A percentile compares a stretch with the other conserved stretches of the same genome.
Evolutionary conservation across 2,329 filamentous ascomycete species (phyloP).

Genomic region (Paraconiothyrium sp.): DNA sequence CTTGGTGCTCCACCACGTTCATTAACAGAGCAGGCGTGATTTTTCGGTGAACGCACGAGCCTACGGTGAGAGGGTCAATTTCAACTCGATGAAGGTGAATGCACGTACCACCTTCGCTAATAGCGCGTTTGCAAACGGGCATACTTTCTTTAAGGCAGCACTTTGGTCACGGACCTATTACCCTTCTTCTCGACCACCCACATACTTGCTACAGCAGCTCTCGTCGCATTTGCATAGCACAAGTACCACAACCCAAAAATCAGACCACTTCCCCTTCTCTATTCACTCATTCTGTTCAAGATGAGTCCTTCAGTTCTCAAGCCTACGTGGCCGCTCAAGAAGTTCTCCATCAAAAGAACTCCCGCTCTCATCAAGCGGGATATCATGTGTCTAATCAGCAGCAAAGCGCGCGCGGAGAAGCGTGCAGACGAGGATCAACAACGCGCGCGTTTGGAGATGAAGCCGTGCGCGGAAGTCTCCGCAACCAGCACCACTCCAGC

Average conservation of each 20-base stretch:
- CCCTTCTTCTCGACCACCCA: background rate
- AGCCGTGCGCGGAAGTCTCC: background rate
- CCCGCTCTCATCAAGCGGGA: constrained; percentile 3
- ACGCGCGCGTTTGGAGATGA: constrained; percentile 1
- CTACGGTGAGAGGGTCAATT: background rate
- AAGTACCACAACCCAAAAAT: background rate
- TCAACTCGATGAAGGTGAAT: background rate
- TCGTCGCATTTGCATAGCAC: background rate
- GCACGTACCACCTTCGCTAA: background rate
- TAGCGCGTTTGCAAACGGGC: background rate
- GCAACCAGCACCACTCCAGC: background rate
- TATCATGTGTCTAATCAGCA: background rate
- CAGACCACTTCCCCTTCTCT: background rate
- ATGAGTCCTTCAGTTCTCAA: background rate
- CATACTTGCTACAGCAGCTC: background rate
- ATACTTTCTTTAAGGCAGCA: background rate
- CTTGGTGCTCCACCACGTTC: background rate
- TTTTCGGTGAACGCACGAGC: background rate
- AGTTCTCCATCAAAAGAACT: background rate
- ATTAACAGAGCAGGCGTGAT: background rate
- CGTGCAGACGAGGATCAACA: background rate
- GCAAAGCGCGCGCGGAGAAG: background rate
- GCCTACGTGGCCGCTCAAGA: background rate
- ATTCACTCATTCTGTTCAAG: background rate
- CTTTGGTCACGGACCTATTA: background rate